phyloP scores from a whole-genome alignment of 2,329 filamentous ascomycete species.

The Hymenoscyphus linearis region DNA sequence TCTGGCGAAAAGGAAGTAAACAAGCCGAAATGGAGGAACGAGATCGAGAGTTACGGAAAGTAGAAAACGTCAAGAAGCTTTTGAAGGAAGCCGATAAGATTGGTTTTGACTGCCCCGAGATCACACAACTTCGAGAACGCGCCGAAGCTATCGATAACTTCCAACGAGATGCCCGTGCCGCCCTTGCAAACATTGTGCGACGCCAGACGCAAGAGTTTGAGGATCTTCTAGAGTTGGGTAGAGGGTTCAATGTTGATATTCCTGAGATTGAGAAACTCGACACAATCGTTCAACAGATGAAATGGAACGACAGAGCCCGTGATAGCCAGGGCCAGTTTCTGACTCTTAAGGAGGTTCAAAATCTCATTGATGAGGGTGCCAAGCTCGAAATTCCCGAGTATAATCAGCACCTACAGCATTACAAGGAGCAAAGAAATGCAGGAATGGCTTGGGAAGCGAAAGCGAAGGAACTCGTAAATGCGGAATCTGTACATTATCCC shows the following conservation, averaged over 20 bases:
- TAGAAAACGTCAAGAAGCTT: constrained; percentile 82
- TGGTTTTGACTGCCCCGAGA: constrained; percentile 90
- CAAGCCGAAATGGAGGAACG: constrained; percentile 79
- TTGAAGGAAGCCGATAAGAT: constrained; percentile 76
- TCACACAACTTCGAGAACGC: constrained; percentile 77
- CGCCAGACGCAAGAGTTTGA: constrained; percentile 72
- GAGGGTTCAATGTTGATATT: constrained; percentile 84
- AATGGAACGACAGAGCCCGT: constrained; percentile 79
- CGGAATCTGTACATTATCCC: constrained; percentile 86
- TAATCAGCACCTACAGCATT: constrained; percentile 73
- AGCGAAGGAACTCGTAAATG: constrained; percentile 86
- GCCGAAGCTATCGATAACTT: constrained; percentile 80
- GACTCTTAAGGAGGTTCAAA: constrained; percentile 71
- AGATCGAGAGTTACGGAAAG: constrained; percentile 77
- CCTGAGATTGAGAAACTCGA: constrained; percentile 82
- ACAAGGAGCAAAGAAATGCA: constrained; percentile 68
- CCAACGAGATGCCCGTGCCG: constrained; percentile 66
- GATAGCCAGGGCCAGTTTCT: constrained; percentile 58
- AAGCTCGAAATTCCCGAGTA: constrained; percentile 73
- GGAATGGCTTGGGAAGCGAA: constrained; percentile 90
- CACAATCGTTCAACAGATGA: constrained; percentile 74
- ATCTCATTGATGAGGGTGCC: constrained; percentile 71
- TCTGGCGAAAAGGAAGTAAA: constrained; percentile 71
- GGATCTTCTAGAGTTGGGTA: constrained; percentile 83
- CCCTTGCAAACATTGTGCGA: constrained; percentile 60